Base-by-base conservation (phyloP, 1,284 basidiomycete species). In the Gomphus bonarii region DNA sequence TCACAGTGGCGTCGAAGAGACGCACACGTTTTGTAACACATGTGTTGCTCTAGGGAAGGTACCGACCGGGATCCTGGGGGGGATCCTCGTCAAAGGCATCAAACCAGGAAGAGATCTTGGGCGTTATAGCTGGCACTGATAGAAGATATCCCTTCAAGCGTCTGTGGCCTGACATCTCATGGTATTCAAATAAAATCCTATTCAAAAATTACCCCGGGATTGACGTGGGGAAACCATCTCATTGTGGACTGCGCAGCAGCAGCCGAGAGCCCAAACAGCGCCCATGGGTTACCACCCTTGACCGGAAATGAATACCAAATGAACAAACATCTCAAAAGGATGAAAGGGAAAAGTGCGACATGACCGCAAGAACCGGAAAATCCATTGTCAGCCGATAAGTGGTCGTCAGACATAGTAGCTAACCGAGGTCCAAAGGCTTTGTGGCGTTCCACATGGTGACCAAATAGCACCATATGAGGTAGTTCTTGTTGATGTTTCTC, bases 291-390 rank as follows among this genome's bases (percentile, higher is more conserved):
- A 22, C 20, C 5, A 25, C 25, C 46, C 28, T 48, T 25, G 46
- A 36, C 44, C 54, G 43, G 54, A 55, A 55, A 55, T 55, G 54
- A 55, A 55, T 11, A 18, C 22, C 31, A 33, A 22, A n/a, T 33
- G 44, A 38, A 25, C 16, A 55, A 31, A 11, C 11, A 31, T 20
- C 47, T 44, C 18, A 55, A 55, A 47, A 25, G 54, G 54, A 46
- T 55, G 54, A 55, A 55, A 49, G 54, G 54, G 54, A 47, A 28
- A 4, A 28, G 30, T 31, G 46, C 46, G 46, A 36, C 35, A 50
- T 50, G 31, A 50, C 35, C 49, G 49, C 25, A 50, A 33, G 49
- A 50, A 50, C 20, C 49, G 49, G 22, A 20, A 50, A 25, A 50
- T 31, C 31, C 12, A 6, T 50, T 16, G 25, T 11, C 16, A 50